Evolutionary conservation across 2,329 filamentous ascomycete species (phyloP), one percentile per base, ranked within the genome.

Genomic region (Fusarium sp.): DNA sequence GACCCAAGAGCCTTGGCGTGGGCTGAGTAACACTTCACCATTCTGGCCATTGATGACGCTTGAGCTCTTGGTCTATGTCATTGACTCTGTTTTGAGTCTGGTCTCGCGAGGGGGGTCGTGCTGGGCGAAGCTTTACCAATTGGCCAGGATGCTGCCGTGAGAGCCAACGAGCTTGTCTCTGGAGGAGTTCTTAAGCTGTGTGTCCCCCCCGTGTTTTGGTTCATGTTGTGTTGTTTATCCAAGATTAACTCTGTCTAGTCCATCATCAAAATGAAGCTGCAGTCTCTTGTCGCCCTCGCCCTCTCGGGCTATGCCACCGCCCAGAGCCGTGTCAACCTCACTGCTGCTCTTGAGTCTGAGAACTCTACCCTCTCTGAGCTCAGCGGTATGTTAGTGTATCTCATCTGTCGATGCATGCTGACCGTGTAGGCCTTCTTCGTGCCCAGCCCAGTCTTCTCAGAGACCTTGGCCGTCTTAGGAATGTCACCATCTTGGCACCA

Each of bases 401-500:
- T 24, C 7, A 17, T 17, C 8, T 54, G 11, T 3, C n/a, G 3
- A 17, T 48, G 28, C 6, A n/a, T 22, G 12, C 66, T 76, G 28
- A 76, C 59, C n/a, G 17, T n/a, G 3, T 18, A 80, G 79, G 42
- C 4, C 74, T 80, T 8, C 65, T 80, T 15, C 20, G 41, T 17
- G 54, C 61, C 28, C 77, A 79, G 81, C 63, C 72, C n/a, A 65
- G 39, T 18, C 75, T 78, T 57, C 66, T 71, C 22, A 59, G 70
- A 35, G 38, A 63, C 10, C 70, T 78, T 18, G 35, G 52, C 28
- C 60, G 67, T 33, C 49, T 71, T 2, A 51, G 58, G 20, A 78
- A 78, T 66, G 69, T 78, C 57, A 78, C 79, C 39, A 80, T 90
- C 74, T 87, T 91, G 70, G 89, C 86, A 0, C 89, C 89, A 24